Percentiles rank a stretch among this genome's conserved stretches.
Conservation (phyloP, 164 flowering plant species). For the Berberis vulgaris region DNA sequence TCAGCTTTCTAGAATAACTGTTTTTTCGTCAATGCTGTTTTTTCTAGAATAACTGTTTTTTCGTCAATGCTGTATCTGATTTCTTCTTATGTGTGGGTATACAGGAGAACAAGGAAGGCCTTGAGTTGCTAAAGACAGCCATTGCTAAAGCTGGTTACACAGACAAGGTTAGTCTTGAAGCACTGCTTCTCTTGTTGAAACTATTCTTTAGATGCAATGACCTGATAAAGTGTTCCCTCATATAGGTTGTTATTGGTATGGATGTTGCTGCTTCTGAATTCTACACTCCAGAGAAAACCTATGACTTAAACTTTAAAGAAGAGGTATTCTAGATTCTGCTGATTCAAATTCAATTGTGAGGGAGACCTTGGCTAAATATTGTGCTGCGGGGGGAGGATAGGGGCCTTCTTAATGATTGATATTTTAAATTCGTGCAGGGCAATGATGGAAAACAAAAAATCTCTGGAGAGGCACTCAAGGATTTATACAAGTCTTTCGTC, state of each 20-base stretch:
- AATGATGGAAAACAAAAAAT: constrained; percentile 37
- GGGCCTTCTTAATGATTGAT: not conserved
- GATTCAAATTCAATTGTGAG: no score
- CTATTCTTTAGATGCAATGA: not conserved
- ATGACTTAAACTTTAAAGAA: constrained; percentile 34
- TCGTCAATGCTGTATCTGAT: not conserved
- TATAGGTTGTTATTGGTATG: constrained; percentile 35
- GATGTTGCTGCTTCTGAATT: constrained; percentile 41
- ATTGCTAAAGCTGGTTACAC: constrained; percentile 42
- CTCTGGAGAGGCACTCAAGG: constrained; percentile 29
- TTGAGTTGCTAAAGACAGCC: constrained; percentile 38
- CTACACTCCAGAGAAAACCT: constrained; percentile 27
- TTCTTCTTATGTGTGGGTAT: not conserved
- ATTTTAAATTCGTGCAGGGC: constrained; percentile 19
- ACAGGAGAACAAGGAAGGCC: constrained; percentile 47
- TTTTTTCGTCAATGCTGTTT: not conserved
- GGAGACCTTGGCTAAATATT: not conserved
- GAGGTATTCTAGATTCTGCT: constrained; percentile 9
- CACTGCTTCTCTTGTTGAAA: not conserved
- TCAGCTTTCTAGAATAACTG: no score
- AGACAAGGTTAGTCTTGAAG: constrained; percentile 23
- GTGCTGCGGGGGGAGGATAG: not conserved
- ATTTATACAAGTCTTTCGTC: constrained; percentile 35
- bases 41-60: no score
- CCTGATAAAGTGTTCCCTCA: not conserved